Evolutionary conservation across 257 asterid species (phyloP).

Genomic region (Salvia miltiorrhiza): DNA sequence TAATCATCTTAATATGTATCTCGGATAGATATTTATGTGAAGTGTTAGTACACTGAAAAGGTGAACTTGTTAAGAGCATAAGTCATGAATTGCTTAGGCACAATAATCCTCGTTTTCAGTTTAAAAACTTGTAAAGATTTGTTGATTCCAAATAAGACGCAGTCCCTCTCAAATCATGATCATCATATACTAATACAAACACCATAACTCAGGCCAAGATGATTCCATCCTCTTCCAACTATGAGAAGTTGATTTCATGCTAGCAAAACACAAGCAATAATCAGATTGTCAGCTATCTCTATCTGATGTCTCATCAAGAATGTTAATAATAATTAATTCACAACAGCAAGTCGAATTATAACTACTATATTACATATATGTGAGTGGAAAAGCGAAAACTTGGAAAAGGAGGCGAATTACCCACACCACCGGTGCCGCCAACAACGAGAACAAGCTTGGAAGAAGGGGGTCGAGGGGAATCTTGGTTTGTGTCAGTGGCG

Average conservation of each 20-base stretch:
- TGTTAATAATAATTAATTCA: too few species aligned
- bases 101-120: neutral
- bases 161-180: neutral
- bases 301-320: neutral
- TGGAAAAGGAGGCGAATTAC: constrained; percentile 30
- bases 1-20: constrained; percentile 5
- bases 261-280: neutral
- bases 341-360: neutral
- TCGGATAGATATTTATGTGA: neutral
- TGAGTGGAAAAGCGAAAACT: too few species aligned
- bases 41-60: neutral
- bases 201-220: neutral
- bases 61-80: neutral
- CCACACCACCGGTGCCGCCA: constrained; percentile 99
- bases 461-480: constrained; percentile 34
- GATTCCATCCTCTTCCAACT: neutral
- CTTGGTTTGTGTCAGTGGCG: constrained; percentile 28
- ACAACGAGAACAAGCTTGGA: constrained; percentile 85
- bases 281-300: neutral
- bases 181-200: neutral
- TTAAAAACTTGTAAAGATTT: neutral
- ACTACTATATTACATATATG: too few species aligned
- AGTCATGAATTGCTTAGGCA: neutral
- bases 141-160: neutral
- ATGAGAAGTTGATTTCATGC: neutral